Base-by-base conservation (phyloP, 1,284 basidiomycete genomes). In the Sphagnurus paluster region DNA sequence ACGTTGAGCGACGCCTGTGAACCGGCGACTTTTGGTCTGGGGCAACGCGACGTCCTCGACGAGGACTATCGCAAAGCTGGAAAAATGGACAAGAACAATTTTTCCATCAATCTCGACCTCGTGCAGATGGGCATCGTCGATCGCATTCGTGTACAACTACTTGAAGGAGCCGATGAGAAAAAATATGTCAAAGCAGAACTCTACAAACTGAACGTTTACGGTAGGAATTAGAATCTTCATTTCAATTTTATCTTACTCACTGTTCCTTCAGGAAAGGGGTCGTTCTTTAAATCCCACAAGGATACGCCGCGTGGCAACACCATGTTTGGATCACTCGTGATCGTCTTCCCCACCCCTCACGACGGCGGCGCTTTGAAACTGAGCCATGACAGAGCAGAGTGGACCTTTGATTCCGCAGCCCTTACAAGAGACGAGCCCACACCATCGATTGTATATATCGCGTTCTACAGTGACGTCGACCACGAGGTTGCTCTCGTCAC, bases 271-370 rank as follows among this genome's bases (percentile, higher is more conserved):
- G 71, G 63, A 9, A 49, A 66, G 35, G 71, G 64, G 2, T 64
- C 63, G 0, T 74, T 74, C 54, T 74, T 73, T 62, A 71, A 71
- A 41, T 38, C 67, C 0, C 71, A 73, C 57, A 60, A 67, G 36
- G 72, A 74, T 44, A 74, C 70, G 0, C 69, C 70, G 2, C 64
- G 65, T 2, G 53, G 56, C n/a, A 49, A 60, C 13, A 58, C 56
- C 11, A 74, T 72, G 72, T 70, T 76, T 39, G 74, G 67, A n/a
- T 76, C 74, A 2, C 68, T 76, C 11, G 68, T 76, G 14, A 63
- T 75, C 17, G 45, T 75, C 35, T 61, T 72, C 48, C 70, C 70
- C n/a, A 71, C 71, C 0, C n/a, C 54, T 0, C 70, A 77, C 46
- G 60, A 68, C 48, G 73, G 75, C 6, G 74, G 72, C 1, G 46